These are phyloP conservation scores for Spathaspora jeffriesii DNA, from an alignment of 1,139 yeast species.

Conservation along the genomic window DNA sequence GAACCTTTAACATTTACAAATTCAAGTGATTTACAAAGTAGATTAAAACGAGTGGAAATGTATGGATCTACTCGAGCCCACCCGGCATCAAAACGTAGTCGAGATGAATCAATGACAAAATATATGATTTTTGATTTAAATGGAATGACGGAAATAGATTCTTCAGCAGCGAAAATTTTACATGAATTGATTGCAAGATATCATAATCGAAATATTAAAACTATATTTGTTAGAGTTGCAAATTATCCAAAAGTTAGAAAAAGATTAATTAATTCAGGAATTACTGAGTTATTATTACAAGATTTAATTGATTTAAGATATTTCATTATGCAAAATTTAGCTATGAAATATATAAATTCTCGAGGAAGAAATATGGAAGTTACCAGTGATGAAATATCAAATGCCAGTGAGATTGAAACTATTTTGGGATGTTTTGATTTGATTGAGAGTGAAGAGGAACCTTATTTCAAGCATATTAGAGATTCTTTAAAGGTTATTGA, in stretches of 20 bases:
- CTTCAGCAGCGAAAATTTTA: slow-evolving; percentile 82
- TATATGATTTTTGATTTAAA: slow-evolving; percentile 79
- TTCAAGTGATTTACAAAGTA: slow-evolving; percentile 74
- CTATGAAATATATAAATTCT: slow-evolving; percentile 5
- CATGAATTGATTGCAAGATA: slow-evolving; percentile 60
- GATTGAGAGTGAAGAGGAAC: slow-evolving; percentile 27
- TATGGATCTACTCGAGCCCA: slow-evolving; percentile 86
- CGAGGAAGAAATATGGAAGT: slow-evolving; percentile 6
- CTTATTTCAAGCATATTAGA: slow-evolving; percentile 42
- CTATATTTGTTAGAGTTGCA: slow-evolving; percentile 68
- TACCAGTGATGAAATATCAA: no score
- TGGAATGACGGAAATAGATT: slow-evolving; percentile 87
- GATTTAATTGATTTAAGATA: slow-evolving; percentile 30
- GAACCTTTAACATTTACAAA: slow-evolving; percentile 95
- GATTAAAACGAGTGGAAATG: slow-evolving; percentile 76
- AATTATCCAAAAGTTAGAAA: slow-evolving; percentile 31
- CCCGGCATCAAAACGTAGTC: slow-evolving; percentile 69
- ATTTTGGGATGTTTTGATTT: slow-evolving; percentile 17
- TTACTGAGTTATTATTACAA: slow-evolving; percentile 23
- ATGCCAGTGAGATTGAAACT: slow-evolving; percentile 14
- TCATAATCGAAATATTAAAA: slow-evolving; percentile 54
- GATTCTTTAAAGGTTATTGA: slow-evolving; percentile 46
- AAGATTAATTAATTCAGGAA: slow-evolving; percentile 34
- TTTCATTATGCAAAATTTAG: slow-evolving; percentile 22
- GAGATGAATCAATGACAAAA: slow-evolving; percentile 56